Base-by-base conservation (phyloP, 2,329 filamentous ascomycete genomes). In the Didymella exigua region DNA sequence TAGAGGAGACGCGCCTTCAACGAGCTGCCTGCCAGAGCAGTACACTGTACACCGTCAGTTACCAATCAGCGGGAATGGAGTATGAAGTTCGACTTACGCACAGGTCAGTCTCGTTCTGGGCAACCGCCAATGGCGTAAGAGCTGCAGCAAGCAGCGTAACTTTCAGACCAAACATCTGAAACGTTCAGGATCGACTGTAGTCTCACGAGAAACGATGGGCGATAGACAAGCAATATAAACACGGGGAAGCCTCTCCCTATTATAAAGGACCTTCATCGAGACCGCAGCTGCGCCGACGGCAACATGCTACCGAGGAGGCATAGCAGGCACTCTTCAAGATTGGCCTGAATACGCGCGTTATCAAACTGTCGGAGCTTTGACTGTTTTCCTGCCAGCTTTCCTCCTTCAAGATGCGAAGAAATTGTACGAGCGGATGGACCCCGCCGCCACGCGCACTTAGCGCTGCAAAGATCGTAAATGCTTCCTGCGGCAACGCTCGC, bases 1-100 rank as follows among this genome's bases (percentile, higher is more conserved):
- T 52, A 58, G 7, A 65, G 55, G 4, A 68, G 44, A 4, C 49
- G 46, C 14, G 19, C 29, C 14, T 49, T 51, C n/a, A 65, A 21
- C 4, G 60, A 33, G 6, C 27, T 60, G 10, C 37, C 14, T 0
- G 58, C 37, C 11, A 65, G 44, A 18, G 50, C 44, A 30, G 38
- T 31, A 19, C 60, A 65, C 62, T 62, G 11, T 7, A 2, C 14
- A 37, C 2, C 3, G n/a, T 55, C n/a, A 55, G 47, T n/a, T 18
- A 4, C 19, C n/a, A 6, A 4, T 10, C 5, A 24, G 10, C 24
- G 2, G 18, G 13, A 27, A 4, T 1, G 14, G 31, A 5, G 21
- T 0, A 26, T 14, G 13, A 9, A 14, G n/a, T 13, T 19, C n/a
- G n/a, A 51, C 47, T 47, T 21, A 56, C 53, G 31, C 53, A 56